Conservation (phyloP, 257 asterid genomes). For the Solanum neorickii region DNA sequence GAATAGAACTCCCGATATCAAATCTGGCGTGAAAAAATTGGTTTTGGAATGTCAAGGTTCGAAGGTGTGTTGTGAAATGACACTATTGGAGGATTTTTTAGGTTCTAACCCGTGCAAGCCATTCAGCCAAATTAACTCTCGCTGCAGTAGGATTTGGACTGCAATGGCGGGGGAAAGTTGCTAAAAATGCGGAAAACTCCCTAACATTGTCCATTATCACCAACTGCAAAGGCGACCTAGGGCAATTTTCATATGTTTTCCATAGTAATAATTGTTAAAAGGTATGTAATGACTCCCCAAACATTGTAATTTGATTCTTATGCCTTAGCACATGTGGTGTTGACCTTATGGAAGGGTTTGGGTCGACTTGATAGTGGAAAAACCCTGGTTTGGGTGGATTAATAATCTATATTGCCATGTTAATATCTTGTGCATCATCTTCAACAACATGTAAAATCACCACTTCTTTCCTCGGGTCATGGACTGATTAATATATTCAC, state of each 20-base stretch:
- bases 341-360: not conserved
- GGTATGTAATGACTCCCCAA: not conserved
- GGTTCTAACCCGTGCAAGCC: not conserved
- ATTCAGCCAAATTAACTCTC: not conserved
- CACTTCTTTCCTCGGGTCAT: not conserved
- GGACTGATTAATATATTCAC: not conserved
- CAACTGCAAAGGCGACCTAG: not conserved
- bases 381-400: not conserved
- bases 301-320: not conserved
- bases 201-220: not conserved
- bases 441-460: too few relatives aligned
- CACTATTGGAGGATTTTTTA: not conserved
- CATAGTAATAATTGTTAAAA: not conserved
- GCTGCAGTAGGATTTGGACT: not conserved
- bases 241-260: not conserved
- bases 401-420: not conserved
- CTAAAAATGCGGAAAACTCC: not conserved
- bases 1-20: not conserved
- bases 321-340: not conserved
- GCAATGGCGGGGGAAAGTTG: not conserved
- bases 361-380: not conserved
- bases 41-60: not conserved
- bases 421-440: not conserved
- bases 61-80: not conserved
- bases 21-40: not conserved